Base-by-base conservation (phyloP, 78 protist species). In the Protostelium mycophagum region DNA sequence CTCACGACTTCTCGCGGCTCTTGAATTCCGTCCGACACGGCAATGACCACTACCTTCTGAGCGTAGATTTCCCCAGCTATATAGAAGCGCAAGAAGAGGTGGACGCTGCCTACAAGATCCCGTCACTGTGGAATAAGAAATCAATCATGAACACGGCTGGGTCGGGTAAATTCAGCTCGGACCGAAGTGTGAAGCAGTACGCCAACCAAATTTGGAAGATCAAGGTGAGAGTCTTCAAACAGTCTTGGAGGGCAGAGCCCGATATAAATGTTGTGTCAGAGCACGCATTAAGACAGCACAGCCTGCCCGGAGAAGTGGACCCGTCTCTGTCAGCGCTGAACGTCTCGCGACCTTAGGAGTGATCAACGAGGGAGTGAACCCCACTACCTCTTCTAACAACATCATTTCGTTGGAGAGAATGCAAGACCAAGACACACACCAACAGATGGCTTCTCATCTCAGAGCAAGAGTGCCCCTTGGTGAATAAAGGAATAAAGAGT, bases 151-250 rank as follows among this genome's bases (percentile, higher is more conserved):
- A 91, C 1, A 87, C 90, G 28, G 88, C 94, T 36, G 86, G 94
- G 28, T 90, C 91, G n/a, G 98, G 97, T 86, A 91, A 84, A 83
- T 98, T 98, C 94, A 84, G 91, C 63, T 88, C 96, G n/a, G 99
- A 98, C 86, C 95, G 99, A 34, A 93, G 98, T 88, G 96, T 98
- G 37, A 39, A 35, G 51, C 95, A 98, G 86, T 98, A 98, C 63
- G 98, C 99, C 29, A 9, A 94, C n/a, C 86, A 95, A 1, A 96
- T 98, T 86, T 98, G 99, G 99, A 51, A 87, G 83, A 85, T 96
- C 83, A 85, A 95, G 87, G 87, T 51, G 73, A 51, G 73, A 51
- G 73, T 5, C 5, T 5, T 25, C 31, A 51, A 51, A 16, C n/a
- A n/a, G n/a, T n/a, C n/a, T n/a, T n/a, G n/a, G n/a, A n/a, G n/a